Evolutionary conservation across 441 rosid species (phyloP), one percentile per base, ranked within the genome.

Genomic region (Populus trichocarpa): DNA sequence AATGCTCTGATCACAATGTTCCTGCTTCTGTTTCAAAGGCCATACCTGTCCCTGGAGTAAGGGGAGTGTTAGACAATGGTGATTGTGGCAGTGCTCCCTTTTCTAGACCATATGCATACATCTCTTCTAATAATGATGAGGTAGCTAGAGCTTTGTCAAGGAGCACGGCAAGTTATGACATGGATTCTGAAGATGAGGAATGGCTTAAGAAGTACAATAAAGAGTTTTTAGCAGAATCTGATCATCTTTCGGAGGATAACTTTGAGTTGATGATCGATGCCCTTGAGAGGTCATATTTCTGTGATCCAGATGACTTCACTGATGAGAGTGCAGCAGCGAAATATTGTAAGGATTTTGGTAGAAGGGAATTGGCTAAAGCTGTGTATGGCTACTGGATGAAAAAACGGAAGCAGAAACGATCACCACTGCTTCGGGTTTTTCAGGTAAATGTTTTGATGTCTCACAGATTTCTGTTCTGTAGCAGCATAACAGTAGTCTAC

Each of bases 111-210:
- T 82, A 83, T 79, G 40, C 66, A 1, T 97, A 95, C 81, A 90
- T 97, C 50, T 87, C 88, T 64, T 75, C 87, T 33, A 80, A 76
- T 69, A 87, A 75, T 22, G 92, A 93, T 84, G 99, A 97, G 87
- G 87, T 92, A 30, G 87, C 91, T 30, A 95, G 99, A 87, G 96
- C 93, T 74, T 69, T 97, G 88, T 86, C 90, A 26, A 91, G 83
- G 80, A 89, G 77, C 80, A 76, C 81, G 13, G 93, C 97, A 22
- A 86, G 78, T 75, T 95, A 95, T 83, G 99, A 97, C 84, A 86
- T 95, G 92, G 99, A 97, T 81, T 90, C 89, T 32, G 99, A 97
- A 81, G 99, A 97, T 84, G 97, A 92, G 81, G 91, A 84, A 77
- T 97, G 99, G 99, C 83, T 97, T 22, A 83, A 78, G 70, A 88